A percentile compares a stretch with the other conserved stretches of the same genome.
Conservation (phyloP, 2,329 filamentous ascomycete genomes). For the Fusarium bactridioides region DNA sequence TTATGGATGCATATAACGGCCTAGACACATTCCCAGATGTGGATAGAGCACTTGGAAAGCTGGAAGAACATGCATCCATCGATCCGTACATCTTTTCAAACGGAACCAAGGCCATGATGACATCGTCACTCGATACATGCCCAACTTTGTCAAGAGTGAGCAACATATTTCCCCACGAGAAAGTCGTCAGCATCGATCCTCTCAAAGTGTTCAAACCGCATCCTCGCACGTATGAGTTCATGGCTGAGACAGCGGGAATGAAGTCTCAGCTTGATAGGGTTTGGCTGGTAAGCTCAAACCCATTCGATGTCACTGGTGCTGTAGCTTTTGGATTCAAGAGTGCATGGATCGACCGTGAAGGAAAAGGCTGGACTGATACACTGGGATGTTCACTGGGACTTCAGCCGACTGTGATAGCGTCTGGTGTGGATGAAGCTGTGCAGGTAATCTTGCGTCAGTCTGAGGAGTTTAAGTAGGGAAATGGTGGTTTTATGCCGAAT, state of each 20-base stretch:
- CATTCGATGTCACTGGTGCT: constrained; percentile 76
- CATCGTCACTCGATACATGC: constrained; percentile 65
- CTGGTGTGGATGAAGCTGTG: constrained; percentile 66
- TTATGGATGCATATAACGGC: constrained; percentile 72
- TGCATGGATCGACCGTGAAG: constrained; percentile 71
- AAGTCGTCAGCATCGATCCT: constrained; percentile 68
- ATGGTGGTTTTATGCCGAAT: not conserved
- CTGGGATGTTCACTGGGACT: constrained; percentile 57
- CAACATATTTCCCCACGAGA: constrained; percentile 44
- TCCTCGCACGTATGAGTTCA: constrained; percentile 66
- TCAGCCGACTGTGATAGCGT: constrained; percentile 62
- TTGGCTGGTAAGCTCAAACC: constrained; percentile 76
- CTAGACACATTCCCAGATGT: constrained; percentile 73
- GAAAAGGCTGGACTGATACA: constrained; percentile 71
- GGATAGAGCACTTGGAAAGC: constrained; percentile 56
- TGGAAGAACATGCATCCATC: constrained; percentile 53
- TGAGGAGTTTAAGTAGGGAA: not conserved
- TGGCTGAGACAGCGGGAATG: constrained; percentile 61
- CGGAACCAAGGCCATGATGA: constrained; percentile 70
- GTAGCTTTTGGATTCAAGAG: constrained; percentile 67
- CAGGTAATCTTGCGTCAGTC: constrained; percentile 41
- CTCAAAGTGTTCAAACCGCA: constrained; percentile 71
- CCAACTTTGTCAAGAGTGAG: constrained; percentile 44
- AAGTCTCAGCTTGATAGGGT: constrained; percentile 56
- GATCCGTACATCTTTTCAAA: constrained; percentile 74